These are phyloP conservation scores for Lepidium didymum DNA, from an alignment of 345 rosid genomes.

Conservation along the genomic window DNA sequence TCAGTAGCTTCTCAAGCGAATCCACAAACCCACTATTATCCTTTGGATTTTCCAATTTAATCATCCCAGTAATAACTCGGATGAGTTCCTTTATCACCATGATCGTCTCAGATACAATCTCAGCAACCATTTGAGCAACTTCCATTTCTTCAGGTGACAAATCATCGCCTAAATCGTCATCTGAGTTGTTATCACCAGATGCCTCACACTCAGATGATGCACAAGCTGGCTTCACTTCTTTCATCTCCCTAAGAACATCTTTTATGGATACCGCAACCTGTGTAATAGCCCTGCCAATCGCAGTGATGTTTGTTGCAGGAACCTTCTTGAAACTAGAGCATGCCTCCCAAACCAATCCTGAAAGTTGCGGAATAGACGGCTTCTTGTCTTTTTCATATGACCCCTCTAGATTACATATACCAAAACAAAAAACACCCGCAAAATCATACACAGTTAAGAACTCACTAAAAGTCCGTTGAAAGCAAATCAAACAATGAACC, in stretches of 20 bases:
- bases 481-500: background rate
- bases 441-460: background rate
- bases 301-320: slow-evolving; percentile 65
- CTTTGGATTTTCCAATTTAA: slow-evolving; percentile 54
- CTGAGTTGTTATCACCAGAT: slow-evolving; percentile 28
- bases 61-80: slow-evolving; percentile 61
- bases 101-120: slow-evolving; percentile 52
- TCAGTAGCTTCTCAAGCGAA: slow-evolving; percentile 65
- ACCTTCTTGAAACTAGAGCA: slow-evolving; percentile 77
- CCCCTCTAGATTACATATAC: slow-evolving; percentile 33
- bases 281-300: slow-evolving; percentile 77
- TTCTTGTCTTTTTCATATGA: slow-evolving; percentile 38
- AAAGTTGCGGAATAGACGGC: slow-evolving; percentile 47
- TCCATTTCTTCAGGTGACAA: slow-evolving; percentile 86
- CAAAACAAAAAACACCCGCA: background rate
- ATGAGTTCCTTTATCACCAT: slow-evolving; percentile 64
- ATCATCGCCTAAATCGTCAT: slow-evolving; percentile 61
- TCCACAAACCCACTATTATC: slow-evolving; percentile 45
- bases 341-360: slow-evolving; percentile 86
- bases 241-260: slow-evolving; percentile 94
- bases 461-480: background rate
- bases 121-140: slow-evolving; percentile 52
- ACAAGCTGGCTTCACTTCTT: slow-evolving; percentile 72
- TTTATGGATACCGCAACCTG: slow-evolving; percentile 80
- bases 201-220: slow-evolving; percentile 26